Conservation (phyloP, 768 basidiomycete genomes). For the Termitomyces sp. region DNA sequence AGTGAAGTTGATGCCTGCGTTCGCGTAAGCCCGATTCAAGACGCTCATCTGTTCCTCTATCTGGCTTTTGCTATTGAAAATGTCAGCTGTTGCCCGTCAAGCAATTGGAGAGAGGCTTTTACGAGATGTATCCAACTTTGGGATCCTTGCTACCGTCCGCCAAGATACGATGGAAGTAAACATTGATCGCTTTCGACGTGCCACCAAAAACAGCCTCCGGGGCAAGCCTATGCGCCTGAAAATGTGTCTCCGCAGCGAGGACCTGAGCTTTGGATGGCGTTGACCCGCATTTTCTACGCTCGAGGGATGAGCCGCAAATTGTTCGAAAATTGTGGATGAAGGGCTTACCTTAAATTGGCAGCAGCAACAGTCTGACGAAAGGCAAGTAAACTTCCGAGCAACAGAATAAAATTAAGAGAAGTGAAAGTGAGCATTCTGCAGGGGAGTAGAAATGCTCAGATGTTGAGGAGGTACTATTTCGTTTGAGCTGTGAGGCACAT, state of each 20-base stretch:
- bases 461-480: background rate
- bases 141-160: conserved; percentile 17
- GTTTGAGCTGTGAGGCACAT: background rate
- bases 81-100: background rate
- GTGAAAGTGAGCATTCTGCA: background rate
- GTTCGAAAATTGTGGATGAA: background rate
- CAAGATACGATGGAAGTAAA: conserved; percentile 26
- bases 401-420: background rate
- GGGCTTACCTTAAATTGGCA: background rate
- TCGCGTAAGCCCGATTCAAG: conserved; percentile 36
- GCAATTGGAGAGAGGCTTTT: conserved; percentile 6
- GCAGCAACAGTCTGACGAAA: background rate
- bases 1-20: conserved; percentile 29
- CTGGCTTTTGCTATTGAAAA: conserved; percentile 12
- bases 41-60: conserved; percentile 30
- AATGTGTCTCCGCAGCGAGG: conserved; percentile 8
- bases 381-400: background rate
- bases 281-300: conserved; percentile 6
- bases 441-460: background rate
- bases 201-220: background rate
- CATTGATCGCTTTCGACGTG: background rate
- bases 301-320: background rate
- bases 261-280: conserved; percentile 7
- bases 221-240: conserved; percentile 8
- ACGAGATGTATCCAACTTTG: conserved; percentile 37